Conservation (phyloP, 148 eudicot genomes). For the Polygonum aviculare region DNA sequence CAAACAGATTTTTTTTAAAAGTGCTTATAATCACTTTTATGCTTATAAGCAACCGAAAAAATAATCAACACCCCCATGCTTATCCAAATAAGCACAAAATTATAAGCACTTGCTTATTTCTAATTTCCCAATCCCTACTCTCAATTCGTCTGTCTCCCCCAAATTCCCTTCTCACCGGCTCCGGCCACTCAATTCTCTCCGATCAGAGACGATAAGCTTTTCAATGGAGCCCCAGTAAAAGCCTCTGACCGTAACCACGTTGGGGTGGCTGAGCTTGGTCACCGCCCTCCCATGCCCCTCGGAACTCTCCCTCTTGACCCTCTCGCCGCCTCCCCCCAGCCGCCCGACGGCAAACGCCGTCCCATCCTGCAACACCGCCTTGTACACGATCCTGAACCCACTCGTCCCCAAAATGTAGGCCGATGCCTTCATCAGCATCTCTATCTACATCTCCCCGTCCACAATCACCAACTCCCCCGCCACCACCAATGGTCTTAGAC, state of each 20-base stretch:
- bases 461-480: slow-evolving; percentile 56
- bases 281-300: slow-evolving; percentile 52
- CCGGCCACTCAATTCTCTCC: too few species aligned
- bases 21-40: too few species aligned
- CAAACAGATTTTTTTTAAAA: too few species aligned
- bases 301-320: slow-evolving; percentile 50
- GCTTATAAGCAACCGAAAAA: too few species aligned
- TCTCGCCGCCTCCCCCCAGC: slow-evolving; percentile 46
- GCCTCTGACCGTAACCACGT: slow-evolving; percentile 44
- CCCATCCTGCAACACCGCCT: slow-evolving; percentile 70
- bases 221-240: slow-evolving; percentile 71
- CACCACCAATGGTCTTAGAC: slow-evolving; percentile 17
- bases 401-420: slow-evolving; percentile 79
- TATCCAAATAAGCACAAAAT: too few species aligned
- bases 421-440: slow-evolving; percentile 76
- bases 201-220: slow-evolving; percentile 71
- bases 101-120: too few species aligned
- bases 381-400: slow-evolving; percentile 80
- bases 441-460: slow-evolving; percentile 81
- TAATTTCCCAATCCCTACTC: too few species aligned
- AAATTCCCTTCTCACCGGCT: too few species aligned
- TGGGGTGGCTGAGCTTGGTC: slow-evolving; percentile 49
- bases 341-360: slow-evolving; percentile 67
- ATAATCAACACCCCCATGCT: too few species aligned
- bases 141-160: too few species aligned